These are phyloP conservation scores for Dactylellina haptotyla DNA, from an alignment of 2,329 filamentous ascomycete genomes.

Conservation along the genomic window DNA sequence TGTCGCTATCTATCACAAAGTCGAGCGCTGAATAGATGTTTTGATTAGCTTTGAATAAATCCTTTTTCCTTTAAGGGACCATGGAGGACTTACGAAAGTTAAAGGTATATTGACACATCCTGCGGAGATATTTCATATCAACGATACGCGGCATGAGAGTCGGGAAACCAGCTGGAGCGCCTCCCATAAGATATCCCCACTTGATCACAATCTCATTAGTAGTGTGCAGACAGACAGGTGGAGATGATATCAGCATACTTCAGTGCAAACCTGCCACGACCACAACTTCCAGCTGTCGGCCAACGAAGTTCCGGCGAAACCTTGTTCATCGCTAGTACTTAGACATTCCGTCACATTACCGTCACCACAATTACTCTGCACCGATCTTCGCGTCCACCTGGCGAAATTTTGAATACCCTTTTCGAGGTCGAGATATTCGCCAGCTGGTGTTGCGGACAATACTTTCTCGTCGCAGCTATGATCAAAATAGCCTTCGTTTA, in stretches of 20 bases:
- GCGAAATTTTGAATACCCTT: slow-evolving; percentile 39
- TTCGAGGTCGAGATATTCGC: slow-evolving; percentile 22
- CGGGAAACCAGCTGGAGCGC: slow-evolving; percentile 60
- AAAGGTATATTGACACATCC: slow-evolving; percentile 78
- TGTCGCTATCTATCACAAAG: slow-evolving; percentile 70
- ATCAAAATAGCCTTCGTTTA: slow-evolving; percentile 1
- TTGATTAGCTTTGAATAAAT: slow-evolving; percentile 76
- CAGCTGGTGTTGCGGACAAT: not conserved
- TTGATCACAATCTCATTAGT: slow-evolving; percentile 50
- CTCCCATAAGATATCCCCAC: slow-evolving; percentile 61
- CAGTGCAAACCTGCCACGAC: slow-evolving; percentile 50
- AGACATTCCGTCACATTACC: slow-evolving; percentile 5
- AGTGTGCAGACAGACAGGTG: not conserved
- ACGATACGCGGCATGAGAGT: slow-evolving; percentile 64
- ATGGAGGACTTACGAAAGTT: slow-evolving; percentile 77
- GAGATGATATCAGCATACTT: slow-evolving; percentile 6
- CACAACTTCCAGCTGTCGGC: slow-evolving; percentile 37
- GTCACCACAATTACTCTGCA: slow-evolving; percentile 19
- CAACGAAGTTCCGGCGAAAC: slow-evolving; percentile 10
- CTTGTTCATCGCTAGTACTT: slow-evolving; percentile 1
- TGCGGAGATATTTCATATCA: slow-evolving; percentile 57
- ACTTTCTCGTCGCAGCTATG: slow-evolving; percentile 4
- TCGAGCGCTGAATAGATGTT: slow-evolving; percentile 70
- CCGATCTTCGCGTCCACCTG: slow-evolving; percentile 25
- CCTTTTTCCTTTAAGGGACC: slow-evolving; percentile 70